Base-by-base conservation (phyloP, 2,329 filamentous ascomycete species). In the Penicillium sp. region DNA sequence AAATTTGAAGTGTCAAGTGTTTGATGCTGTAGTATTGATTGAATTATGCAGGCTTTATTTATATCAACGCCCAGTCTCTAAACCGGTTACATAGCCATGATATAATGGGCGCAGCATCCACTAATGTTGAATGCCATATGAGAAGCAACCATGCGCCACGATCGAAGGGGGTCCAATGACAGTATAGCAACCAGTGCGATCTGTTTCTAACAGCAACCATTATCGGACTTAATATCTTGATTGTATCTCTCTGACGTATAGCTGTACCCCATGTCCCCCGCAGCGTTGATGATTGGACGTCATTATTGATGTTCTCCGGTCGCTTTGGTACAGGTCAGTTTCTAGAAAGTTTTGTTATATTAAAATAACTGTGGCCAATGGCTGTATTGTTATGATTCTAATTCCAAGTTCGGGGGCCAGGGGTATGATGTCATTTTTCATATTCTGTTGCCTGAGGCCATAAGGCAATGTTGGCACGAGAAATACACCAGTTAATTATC, bases 31-130 rank as follows among this genome's bases (percentile, higher is more conserved):
- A 25, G 8, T 41, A 6, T n/a, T 25, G n/a, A 40, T 41, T 17
- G 25, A 49, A 17, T 12, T 42, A 28, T 26, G 19, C 8, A 19
- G 17, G 14, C 42, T 35, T 11, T 41, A 25, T 42, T 41, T 50
- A 61, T 59, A 47, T n/a, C 40, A 12, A 12, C 26, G 36, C 26
- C 19, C 36, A 30, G 31, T 3, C 16, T 17, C 25, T 31, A 60
- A 64, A 53, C 53, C 44, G 54, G 57, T 55, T 63, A 45, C 50
- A 38, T 26, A 44, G 30, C 11, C 26, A 64, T 64, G 59, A 66
- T 66, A 58, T 62, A 61, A 66, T 63, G 26, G 19, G 46, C 60
- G 22, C 50, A n/a, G 63, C 49, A 7, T 56, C 17, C 5, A 41
- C 44, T 17, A 43, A 26, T 12, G 12, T 12, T 12, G 11, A 11